A percentile compares a stretch with the other conserved stretches of the same genome.
Evolutionary conservation across 345 rosid species (phyloP).

Genomic region (Jatropha curcas): DNA sequence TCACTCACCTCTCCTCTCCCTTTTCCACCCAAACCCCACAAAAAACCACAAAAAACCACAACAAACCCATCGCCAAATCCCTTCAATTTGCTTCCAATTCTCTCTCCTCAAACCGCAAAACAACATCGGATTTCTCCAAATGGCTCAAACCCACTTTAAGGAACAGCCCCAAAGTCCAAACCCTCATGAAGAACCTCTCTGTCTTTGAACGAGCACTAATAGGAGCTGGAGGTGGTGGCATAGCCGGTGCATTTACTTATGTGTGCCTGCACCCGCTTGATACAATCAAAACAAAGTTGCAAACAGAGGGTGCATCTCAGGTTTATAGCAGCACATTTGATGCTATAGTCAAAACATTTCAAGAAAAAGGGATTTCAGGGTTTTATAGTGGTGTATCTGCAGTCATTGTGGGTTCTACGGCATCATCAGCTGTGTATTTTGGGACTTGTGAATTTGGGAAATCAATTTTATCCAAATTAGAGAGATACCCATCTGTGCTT

Average conservation of each 20-base stretch:
- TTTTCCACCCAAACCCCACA: background rate
- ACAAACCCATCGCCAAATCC: slow-evolving; percentile 9
- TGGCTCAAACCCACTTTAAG: slow-evolving; percentile 53
- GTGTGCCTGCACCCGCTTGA: slow-evolving; percentile 85
- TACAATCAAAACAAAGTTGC: slow-evolving; percentile 86
- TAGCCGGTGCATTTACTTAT: slow-evolving; percentile 92
- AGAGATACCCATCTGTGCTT: slow-evolving; percentile 61
- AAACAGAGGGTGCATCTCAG: slow-evolving; percentile 82
- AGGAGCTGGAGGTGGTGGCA: slow-evolving; percentile 83
- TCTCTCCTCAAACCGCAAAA: slow-evolving; percentile 32
- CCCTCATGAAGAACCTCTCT: slow-evolving; percentile 66
- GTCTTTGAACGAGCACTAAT: slow-evolving; percentile 77
- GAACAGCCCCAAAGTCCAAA: slow-evolving; percentile 44
- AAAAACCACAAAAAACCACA: background rate
- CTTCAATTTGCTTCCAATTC: slow-evolving; percentile 50
- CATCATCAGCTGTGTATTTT: slow-evolving; percentile 84
- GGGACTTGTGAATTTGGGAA: slow-evolving; percentile 97
- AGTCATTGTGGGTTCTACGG: slow-evolving; percentile 85
- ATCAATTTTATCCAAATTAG: slow-evolving; percentile 65
- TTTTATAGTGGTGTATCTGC: slow-evolving; percentile 92
- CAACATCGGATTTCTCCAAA: slow-evolving; percentile 28
- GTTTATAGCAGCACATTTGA: slow-evolving; percentile 63
- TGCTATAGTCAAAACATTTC: slow-evolving; percentile 72
- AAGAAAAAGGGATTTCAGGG: slow-evolving; percentile 71
- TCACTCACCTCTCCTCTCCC: slow-evolving; percentile 20